Percentiles rank a stretch among this genome's conserved stretches.
Conservation (phyloP, 441 rosid genomes). For the Breynia disticha region DNA sequence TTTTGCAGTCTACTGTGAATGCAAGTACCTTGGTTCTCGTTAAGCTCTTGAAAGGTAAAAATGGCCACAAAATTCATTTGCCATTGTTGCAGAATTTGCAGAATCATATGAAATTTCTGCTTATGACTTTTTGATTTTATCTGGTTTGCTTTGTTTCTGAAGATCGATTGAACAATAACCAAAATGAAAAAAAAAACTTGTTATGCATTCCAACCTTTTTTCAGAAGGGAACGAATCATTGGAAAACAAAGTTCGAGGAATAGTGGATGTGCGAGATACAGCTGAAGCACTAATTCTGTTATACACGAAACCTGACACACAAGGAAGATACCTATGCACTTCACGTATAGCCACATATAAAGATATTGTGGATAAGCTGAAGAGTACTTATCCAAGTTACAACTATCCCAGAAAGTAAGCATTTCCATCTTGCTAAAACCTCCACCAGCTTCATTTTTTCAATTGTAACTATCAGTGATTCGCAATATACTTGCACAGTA, state of each 20-base stretch:
- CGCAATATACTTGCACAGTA: background rate
- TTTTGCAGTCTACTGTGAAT: conserved; percentile 44
- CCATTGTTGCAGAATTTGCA: no score
- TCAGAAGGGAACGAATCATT: conserved; percentile 42
- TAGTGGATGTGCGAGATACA: conserved; percentile 77
- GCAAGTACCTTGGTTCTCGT: conserved; percentile 41
- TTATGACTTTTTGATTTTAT: background rate
- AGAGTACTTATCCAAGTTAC: conserved; percentile 44
- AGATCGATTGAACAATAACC: no score
- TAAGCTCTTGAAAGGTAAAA: conserved; percentile 27
- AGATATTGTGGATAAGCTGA: conserved; percentile 42
- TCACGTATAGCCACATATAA: conserved; percentile 24
- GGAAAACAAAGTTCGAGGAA: conserved; percentile 25
- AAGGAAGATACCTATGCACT: conserved; percentile 68
- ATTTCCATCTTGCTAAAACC: no score
- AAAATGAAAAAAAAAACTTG: no score
- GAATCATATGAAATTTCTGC: background rate
- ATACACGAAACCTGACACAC: conserved; percentile 62
- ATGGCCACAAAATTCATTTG: no score
- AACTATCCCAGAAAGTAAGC: conserved; percentile 51
- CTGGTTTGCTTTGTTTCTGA: background rate
- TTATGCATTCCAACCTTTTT: conserved; percentile 5
- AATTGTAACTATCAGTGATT: no score
- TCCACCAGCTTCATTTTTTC: no score
- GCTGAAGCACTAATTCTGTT: conserved; percentile 56